A percentile compares a stretch with the other conserved stretches of the same genome.
phyloP scores from a whole-genome alignment of 2,329 filamentous ascomycete genomes.

The Colletotrichum neosansevieriae region DNA sequence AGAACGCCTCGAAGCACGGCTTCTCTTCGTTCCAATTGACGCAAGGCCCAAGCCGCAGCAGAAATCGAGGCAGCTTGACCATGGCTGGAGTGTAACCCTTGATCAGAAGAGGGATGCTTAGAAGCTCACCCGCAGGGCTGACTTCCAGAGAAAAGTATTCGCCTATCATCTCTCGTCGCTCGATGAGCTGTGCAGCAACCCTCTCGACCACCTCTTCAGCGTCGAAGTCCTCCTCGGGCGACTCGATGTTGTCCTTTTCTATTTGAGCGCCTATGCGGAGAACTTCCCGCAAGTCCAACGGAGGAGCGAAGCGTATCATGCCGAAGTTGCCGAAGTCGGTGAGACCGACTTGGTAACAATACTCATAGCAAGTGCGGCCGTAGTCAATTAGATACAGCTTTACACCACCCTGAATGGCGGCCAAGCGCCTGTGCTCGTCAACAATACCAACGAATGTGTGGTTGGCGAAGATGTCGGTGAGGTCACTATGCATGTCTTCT shows the following conservation, averaged over 20 bases:
- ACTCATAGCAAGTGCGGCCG: constrained; percentile 85
- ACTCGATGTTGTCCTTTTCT: constrained; percentile 65
- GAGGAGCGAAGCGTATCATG: constrained; percentile 80
- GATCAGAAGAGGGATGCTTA: constrained; percentile 84
- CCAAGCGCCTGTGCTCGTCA: constrained; percentile 86
- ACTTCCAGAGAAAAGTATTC: constrained; percentile 95
- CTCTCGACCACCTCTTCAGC: constrained; percentile 73
- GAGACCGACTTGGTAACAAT: constrained; percentile 94
- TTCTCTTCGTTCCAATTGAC: constrained; percentile 90
- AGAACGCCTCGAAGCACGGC: constrained; percentile 84
- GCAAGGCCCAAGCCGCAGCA: constrained; percentile 87
- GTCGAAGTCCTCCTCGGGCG: constrained; percentile 69
- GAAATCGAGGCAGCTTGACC: constrained; percentile 88
- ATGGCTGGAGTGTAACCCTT: constrained; percentile 91
- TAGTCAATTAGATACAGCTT: constrained; percentile 96
- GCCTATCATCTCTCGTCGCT: constrained; percentile 84
- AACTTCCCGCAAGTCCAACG: constrained; percentile 77
- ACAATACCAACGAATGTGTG: constrained; percentile 96
- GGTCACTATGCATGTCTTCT: constrained; percentile 82
- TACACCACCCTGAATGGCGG: constrained; percentile 92
- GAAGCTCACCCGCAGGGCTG: constrained; percentile 79
- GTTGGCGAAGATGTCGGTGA: constrained; percentile 87
- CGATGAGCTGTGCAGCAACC: constrained; percentile 77
- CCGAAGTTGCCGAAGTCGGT: constrained; percentile 98
- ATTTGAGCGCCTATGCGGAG: constrained; percentile 79